A percentile compares a stretch with the other conserved stretches of the same genome.
These are phyloP conservation scores for Termitomyces sp. DNA, from an alignment of 768 basidiomycete genomes.

Conservation along the genomic window DNA sequence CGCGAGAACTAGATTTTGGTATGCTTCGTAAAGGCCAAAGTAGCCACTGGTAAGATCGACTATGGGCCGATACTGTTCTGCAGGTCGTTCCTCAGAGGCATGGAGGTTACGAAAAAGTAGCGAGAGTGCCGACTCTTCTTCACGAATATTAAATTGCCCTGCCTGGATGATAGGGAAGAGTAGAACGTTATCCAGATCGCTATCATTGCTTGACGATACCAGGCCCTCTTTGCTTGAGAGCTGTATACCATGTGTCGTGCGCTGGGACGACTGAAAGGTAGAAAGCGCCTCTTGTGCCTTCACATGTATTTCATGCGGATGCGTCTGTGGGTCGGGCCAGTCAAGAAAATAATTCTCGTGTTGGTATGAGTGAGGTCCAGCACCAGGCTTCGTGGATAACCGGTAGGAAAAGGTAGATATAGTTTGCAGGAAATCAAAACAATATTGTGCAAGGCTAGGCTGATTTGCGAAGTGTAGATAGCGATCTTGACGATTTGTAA, in stretches of 20 bases:
- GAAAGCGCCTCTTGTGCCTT: constrained; percentile 55
- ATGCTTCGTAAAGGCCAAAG: constrained; percentile 81
- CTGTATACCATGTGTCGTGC: constrained; percentile 3
- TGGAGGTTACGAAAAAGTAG: constrained; percentile 43
- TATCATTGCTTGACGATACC: constrained; percentile 17
- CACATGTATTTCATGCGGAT: constrained; percentile 67
- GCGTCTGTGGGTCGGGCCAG: constrained; percentile 64
- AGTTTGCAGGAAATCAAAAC: constrained; percentile 69
- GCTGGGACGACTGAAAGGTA: constrained; percentile 52
- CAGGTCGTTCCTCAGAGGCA: background rate
- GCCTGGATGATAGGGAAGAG: constrained; percentile 86
- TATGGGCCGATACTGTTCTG: constrained; percentile 31
- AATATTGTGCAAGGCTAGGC: constrained; percentile 72
- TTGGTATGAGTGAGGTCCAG: constrained; percentile 25
- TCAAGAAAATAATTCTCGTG: constrained; percentile 47
- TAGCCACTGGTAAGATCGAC: constrained; percentile 93
- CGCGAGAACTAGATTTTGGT: constrained; percentile 68
- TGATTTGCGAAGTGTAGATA: constrained; percentile 75
- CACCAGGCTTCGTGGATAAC: constrained; percentile 25
- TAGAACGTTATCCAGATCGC: constrained; percentile 30
- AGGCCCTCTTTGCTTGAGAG: background rate
- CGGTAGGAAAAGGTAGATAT: constrained; percentile 73
- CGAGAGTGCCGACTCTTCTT: constrained; percentile 70
- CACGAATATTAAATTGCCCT: constrained; percentile 80
- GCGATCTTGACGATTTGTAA: constrained; percentile 92